A percentile compares a stretch with the other conserved stretches of the same genome.
Conservation (phyloP, 495 filamentous ascomycete species). For the Apiosordaria backusii region DNA sequence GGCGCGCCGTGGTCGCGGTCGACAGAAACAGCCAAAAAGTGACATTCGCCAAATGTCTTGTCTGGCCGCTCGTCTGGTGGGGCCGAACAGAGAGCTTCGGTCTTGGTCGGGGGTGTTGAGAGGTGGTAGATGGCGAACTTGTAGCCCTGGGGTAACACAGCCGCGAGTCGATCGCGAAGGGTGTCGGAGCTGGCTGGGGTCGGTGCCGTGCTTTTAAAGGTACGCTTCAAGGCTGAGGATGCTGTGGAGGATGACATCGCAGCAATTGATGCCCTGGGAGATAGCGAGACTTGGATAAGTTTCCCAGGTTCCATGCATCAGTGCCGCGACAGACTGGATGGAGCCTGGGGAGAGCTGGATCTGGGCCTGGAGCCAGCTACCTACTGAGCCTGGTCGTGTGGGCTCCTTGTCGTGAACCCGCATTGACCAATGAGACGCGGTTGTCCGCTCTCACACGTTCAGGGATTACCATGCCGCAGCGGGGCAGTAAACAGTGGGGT, state of each 20-base stretch:
- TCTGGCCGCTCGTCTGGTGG: conserved; percentile 65
- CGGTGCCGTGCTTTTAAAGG: conserved; percentile 13
- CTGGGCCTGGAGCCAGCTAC: background rate
- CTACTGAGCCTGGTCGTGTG: background rate
- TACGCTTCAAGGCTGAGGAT: conserved; percentile 7
- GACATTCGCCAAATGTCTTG: conserved; percentile 79
- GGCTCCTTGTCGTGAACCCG: background rate
- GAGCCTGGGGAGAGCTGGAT: background rate
- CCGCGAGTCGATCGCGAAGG: conserved; percentile 56
- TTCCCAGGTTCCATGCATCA: too few relatives aligned
- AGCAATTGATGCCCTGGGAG: background rate
- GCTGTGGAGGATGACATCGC: conserved; percentile 22
- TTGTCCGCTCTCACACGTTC: background rate
- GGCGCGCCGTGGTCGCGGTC: conserved; percentile 21
- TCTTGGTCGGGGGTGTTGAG: conserved; percentile 74
- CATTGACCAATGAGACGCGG: background rate
- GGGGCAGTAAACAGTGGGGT: background rate
- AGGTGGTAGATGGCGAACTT: conserved; percentile 78
- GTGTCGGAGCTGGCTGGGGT: conserved; percentile 6
- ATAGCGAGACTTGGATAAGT: background rate
- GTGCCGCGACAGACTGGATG: background rate
- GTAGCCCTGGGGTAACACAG: conserved; percentile 64
- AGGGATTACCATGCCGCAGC: background rate
- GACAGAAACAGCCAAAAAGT: conserved; percentile 77
- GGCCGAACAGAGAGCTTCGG: conserved; percentile 72